A percentile compares a stretch with the other conserved stretches of the same genome.
phyloP scores from a whole-genome alignment of 108 stramenopile species.

The Cyclotella baltica region DNA sequence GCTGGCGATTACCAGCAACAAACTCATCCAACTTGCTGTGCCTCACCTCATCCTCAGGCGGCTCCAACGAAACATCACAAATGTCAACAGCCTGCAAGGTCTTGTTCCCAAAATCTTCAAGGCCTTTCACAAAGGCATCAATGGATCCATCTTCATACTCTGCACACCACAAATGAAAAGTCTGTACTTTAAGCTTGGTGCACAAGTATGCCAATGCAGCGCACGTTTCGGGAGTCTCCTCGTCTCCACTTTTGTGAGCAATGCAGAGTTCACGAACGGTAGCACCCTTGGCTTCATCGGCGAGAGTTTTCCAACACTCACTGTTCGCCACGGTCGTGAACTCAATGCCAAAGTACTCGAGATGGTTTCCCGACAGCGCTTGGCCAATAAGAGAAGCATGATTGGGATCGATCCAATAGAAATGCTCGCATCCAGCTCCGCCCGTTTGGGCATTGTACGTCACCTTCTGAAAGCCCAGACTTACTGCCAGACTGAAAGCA shows the following conservation, averaged over 20 bases:
- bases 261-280: not conserved
- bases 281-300: not conserved
- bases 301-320: not conserved
- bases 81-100: not conserved
- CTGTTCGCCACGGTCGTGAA: not conserved
- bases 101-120: not conserved
- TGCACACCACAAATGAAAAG: not conserved
- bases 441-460: not conserved
- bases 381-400: not conserved
- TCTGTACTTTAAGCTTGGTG: not conserved
- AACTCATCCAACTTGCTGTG: no score
- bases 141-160: not conserved
- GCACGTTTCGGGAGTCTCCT: not conserved
- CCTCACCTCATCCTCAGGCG: no score
- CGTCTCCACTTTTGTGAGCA: not conserved
- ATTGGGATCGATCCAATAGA: not conserved
- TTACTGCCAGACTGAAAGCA: not conserved
- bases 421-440: not conserved
- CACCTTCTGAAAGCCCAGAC: not conserved
- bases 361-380: not conserved
- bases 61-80: no score
- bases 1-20: no score
- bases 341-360: not conserved
- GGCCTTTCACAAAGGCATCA: not conserved
- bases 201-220: not conserved